Conservation (phyloP, 108 stramenopile species). For the Pseudonitzschia pungens region DNA sequence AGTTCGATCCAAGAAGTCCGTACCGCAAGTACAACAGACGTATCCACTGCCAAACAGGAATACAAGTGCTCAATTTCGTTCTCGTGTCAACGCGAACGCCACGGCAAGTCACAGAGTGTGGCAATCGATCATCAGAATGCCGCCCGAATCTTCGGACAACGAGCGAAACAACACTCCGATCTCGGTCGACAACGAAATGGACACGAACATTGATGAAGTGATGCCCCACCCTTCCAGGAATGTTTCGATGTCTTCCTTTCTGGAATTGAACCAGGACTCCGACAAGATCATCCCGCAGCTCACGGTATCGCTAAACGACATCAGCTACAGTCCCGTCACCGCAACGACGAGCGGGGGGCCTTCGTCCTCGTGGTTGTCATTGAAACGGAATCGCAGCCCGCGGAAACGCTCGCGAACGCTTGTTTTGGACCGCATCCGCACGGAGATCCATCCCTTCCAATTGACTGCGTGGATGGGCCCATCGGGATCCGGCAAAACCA, state of each 20-base stretch:
- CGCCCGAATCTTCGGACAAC: too few species aligned
- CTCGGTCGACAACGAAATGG: too few species aligned
- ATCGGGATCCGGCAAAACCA: constrained; percentile 70
- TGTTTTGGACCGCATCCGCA: constrained; percentile 58
- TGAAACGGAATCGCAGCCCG: not conserved
- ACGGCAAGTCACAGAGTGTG: too few species aligned
- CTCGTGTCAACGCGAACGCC: too few species aligned
- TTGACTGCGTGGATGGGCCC: constrained; percentile 85
- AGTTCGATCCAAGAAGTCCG: too few species aligned
- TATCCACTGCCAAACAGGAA: too few species aligned
- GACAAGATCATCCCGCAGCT: constrained; percentile 44
- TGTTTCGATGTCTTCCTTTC: not conserved
- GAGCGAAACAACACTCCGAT: too few species aligned
- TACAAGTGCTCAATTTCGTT: too few species aligned
- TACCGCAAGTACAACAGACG: too few species aligned
- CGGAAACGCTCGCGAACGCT: constrained; percentile 27
- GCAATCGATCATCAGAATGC: too few species aligned
- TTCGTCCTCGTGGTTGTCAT: not conserved
- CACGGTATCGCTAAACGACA: constrained; percentile 52
- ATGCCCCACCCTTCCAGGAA: too few species aligned
- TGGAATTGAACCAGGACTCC: not conserved
- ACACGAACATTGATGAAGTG: too few species aligned
- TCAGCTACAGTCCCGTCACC: constrained; percentile 66
- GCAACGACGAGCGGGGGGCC: constrained; percentile 9
- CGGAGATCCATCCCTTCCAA: constrained; percentile 56